These are phyloP conservation scores for Cutaneotrichosporon arboriforme DNA, from an alignment of 1,284 basidiomycete species.

Conservation along the genomic window DNA sequence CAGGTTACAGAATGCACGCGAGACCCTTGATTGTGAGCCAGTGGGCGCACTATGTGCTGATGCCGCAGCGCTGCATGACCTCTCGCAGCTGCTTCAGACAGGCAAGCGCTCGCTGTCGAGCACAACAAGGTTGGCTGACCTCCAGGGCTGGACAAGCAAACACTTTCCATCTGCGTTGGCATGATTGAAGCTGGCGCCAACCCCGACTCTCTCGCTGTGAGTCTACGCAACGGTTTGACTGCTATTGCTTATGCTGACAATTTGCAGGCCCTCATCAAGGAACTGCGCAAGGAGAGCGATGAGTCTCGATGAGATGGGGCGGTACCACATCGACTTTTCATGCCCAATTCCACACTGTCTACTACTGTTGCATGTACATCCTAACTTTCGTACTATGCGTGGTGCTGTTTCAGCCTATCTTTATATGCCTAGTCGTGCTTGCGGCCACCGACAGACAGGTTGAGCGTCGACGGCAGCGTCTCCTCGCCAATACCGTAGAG, in stretches of 20 bases:
- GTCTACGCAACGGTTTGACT: not conserved
- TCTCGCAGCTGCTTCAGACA: conserved; percentile 43
- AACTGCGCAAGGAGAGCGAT: conserved; percentile 25
- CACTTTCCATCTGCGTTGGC: conserved; percentile 41
- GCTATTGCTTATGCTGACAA: not conserved
- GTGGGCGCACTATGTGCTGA: not conserved
- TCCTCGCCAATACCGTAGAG: conserved; percentile 40
- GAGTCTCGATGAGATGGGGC: not conserved
- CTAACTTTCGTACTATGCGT: not conserved
- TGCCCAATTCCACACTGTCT: too few relatives aligned
- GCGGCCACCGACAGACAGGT: conserved; percentile 35
- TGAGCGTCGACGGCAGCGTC: conserved; percentile 46
- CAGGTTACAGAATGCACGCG: conserved; percentile 40
- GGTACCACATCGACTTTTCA: not conserved
- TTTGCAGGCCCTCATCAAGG: conserved; percentile 24
- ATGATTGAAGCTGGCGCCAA: conserved; percentile 47
- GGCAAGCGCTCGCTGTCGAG: conserved; percentile 22
- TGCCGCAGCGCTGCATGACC: conserved; percentile 36
- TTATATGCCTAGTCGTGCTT: conserved; percentile 30
- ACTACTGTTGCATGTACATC: too few relatives aligned
- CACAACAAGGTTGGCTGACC: not conserved
- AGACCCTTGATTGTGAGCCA: conserved; percentile 44
- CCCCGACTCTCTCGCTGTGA: conserved; percentile 44
- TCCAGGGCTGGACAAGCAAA: conserved; percentile 44
- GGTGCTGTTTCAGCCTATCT: not conserved